Base-by-base conservation (phyloP, 345 rosid genomes). In the Odontarrhena argentea region DNA sequence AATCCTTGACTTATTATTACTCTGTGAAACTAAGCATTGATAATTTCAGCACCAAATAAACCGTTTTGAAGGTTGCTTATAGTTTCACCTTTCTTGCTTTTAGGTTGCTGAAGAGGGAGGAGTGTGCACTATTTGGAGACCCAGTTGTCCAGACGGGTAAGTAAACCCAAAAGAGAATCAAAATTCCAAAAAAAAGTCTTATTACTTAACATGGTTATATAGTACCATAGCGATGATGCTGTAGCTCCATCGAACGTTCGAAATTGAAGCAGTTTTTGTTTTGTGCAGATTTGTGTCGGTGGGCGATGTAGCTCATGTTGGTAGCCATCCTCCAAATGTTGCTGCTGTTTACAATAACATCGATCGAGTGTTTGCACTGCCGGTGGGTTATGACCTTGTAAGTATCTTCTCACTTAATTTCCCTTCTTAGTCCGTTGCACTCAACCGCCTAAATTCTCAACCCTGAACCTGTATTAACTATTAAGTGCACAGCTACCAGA, bases 361-460 rank as follows among this genome's bases (percentile, higher is more conserved):
- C 15, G 77, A 80, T 14, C 46, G 75, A 40, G 78, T 77, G 65
- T 91, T 88, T 78, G 83, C 89, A 40, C 77, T 69, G 70, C 97
- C 97, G 9, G 51, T 87, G 46, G 97, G 99, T 61, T 91, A 88
- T 81, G 99, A 94, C 77, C 86, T 94, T 78, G 97, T 88, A 80
- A 86, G 91, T 50, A 46, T 38, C 42, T 24, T 49, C 35, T 43
- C 50, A 47, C 25, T 7, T 53, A 22, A 46, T 60, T n/a, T 25
- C 25, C 11, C 34, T 37, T 1, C 53, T 40, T 9, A n/a, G 28
- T 30, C 36, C 15, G 9, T 64, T 57, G 37, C 15, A 12, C 28
- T 24, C 36, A 35, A 35, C 10, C 44, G 35, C 62, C 1, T 10
- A 42, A 22, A 24, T 9, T 49, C 25, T 30, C 11, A 22, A 60